These are phyloP conservation scores for Penicillium crystallinum DNA, from an alignment of 495 filamentous ascomycete species.

Conservation along the genomic window DNA sequence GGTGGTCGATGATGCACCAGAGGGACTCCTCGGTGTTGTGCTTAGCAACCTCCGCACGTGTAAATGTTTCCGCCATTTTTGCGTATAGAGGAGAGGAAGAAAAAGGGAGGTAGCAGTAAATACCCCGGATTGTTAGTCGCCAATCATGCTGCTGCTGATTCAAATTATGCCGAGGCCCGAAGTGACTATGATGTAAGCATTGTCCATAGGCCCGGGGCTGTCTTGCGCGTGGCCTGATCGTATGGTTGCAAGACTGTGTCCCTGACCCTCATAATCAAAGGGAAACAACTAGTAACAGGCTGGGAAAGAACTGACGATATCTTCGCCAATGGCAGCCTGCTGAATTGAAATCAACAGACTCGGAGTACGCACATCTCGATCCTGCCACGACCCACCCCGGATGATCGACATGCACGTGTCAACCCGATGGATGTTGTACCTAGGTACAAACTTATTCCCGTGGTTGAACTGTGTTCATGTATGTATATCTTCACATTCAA, in stretches of 20 bases:
- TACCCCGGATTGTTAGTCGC: constrained; percentile 6
- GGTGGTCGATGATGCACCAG: constrained; percentile 56
- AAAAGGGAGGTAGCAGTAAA: background rate
- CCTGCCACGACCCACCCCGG: background rate
- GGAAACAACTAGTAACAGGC: too few relatives aligned
- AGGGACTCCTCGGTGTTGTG: constrained; percentile 51
- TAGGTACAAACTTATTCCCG: too few relatives aligned
- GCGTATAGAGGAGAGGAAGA: background rate
- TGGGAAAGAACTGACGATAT: background rate
- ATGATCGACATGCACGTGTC: background rate
- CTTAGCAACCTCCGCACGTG: constrained; percentile 45
- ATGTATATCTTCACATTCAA: background rate
- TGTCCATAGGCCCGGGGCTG: background rate
- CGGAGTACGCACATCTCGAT: background rate
- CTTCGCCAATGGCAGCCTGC: background rate
- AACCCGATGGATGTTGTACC: background rate
- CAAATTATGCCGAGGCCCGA: constrained; percentile 10
- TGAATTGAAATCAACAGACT: background rate
- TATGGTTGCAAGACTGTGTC: too few relatives aligned
- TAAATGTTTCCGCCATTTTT: constrained; percentile 31
- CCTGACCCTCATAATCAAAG: too few relatives aligned
- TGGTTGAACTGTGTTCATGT: too few relatives aligned
- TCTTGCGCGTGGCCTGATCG: too few relatives aligned
- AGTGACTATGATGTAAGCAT: constrained; percentile 1
- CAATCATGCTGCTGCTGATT: constrained; percentile 5